Evolutionary conservation across 148 eudicot genomes (phyloP).

Genomic region (Diospyros kaki): DNA sequence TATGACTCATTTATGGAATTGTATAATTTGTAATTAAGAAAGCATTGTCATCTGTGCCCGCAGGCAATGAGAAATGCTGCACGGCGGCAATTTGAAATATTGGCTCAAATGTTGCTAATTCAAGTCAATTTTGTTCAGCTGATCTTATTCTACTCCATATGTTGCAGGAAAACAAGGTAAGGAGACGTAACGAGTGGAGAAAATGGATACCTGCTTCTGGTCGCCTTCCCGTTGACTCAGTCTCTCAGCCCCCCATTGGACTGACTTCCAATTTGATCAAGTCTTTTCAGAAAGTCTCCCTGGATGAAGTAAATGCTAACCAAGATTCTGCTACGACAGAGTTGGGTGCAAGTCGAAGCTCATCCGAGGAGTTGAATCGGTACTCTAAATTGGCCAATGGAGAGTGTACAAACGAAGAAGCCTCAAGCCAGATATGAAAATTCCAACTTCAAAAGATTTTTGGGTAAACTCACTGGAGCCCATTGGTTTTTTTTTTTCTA

Average conservation of each 20-base stretch:
- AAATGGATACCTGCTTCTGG: slow-evolving; percentile 28
- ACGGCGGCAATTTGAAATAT: neutral
- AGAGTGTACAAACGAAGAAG: slow-evolving; percentile 6
- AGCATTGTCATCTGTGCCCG: neutral
- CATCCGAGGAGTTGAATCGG: slow-evolving; percentile 9
- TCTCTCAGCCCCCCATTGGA: slow-evolving; percentile 10
- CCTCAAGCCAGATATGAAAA: slow-evolving; percentile 3
- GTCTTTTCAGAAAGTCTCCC: slow-evolving; percentile 18
- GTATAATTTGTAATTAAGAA: neutral
- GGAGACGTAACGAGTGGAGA: slow-evolving; percentile 44
- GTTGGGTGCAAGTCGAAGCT: neutral
- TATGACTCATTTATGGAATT: neutral
- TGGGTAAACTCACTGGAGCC: neutral
- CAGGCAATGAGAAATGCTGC: neutral
- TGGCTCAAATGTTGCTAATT: neutral
- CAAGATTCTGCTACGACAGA: neutral
- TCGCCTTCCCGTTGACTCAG: slow-evolving; percentile 12
- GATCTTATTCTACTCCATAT: slow-evolving; percentile 11
- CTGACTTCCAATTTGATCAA: slow-evolving; percentile 13
- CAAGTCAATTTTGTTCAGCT: neutral
- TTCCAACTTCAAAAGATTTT: neutral
- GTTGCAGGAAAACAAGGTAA: slow-evolving; percentile 37
- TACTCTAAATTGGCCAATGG: slow-evolving; percentile 13
- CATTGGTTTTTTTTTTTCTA: neutral
- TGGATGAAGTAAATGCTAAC: slow-evolving; percentile 19